These are phyloP conservation scores for Talaromyces albobiverticillius DNA, from an alignment of 2,329 filamentous ascomycete genomes.

Conservation along the genomic window DNA sequence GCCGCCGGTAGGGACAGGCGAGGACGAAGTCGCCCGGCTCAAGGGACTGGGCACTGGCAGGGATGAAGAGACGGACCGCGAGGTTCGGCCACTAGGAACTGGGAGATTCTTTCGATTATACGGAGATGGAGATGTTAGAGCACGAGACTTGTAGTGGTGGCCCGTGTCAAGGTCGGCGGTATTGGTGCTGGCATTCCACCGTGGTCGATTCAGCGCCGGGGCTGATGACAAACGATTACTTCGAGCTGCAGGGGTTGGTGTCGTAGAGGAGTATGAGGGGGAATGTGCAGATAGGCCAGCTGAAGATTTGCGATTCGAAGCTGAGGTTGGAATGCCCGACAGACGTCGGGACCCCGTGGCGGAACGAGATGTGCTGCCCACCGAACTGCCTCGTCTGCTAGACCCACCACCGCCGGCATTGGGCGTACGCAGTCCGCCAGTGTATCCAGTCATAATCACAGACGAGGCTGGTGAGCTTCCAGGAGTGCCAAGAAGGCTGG, in stretches of 20 bases:
- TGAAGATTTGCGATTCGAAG: slow-evolving; percentile 33
- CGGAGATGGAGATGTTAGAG: slow-evolving; percentile 58
- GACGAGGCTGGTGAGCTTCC: slow-evolving; percentile 70
- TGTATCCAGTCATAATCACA: slow-evolving; percentile 54
- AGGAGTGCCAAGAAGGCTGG: slow-evolving; percentile 68
- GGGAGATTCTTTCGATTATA: slow-evolving; percentile 39
- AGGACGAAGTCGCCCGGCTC: slow-evolving; percentile 41
- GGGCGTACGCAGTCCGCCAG: slow-evolving; percentile 42
- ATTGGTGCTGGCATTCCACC: slow-evolving; percentile 70
- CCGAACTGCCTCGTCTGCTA: slow-evolving; percentile 48
- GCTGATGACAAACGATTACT: slow-evolving; percentile 42
- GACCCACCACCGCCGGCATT: slow-evolving; percentile 36
- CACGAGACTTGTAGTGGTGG: slow-evolving; percentile 65
- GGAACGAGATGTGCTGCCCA: slow-evolving; percentile 39
- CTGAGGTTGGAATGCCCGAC: slow-evolving; percentile 34
- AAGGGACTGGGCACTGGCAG: slow-evolving; percentile 41
- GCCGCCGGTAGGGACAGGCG: slow-evolving; percentile 32
- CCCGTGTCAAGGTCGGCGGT: slow-evolving; percentile 62
- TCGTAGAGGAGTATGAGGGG: slow-evolving; percentile 33
- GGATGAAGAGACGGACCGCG: slow-evolving; percentile 30
- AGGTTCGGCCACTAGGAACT: slow-evolving; percentile 21
- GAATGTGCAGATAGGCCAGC: slow-evolving; percentile 31
- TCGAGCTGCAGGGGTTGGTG: slow-evolving; percentile 51
- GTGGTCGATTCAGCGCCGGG: slow-evolving; percentile 55
- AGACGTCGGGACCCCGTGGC: slow-evolving; percentile 41